Conservation (phyloP, 2,329 filamentous ascomycete species). For the Dendryphion nanum region DNA sequence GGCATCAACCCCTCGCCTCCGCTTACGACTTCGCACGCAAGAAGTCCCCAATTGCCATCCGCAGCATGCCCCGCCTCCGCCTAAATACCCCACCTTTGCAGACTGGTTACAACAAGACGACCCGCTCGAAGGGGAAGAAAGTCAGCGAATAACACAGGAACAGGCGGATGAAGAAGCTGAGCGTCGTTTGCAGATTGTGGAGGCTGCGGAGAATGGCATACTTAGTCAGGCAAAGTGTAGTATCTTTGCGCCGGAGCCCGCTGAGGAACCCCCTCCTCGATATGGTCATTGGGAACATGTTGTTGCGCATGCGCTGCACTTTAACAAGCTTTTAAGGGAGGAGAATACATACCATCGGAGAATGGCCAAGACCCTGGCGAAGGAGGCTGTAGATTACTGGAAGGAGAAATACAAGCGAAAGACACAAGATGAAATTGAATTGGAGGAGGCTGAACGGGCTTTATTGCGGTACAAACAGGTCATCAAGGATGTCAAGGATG, state of each 20-base stretch:
- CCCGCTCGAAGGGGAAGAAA: constrained; percentile 44
- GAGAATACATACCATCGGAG: constrained; percentile 77
- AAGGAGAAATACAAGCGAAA: constrained; percentile 58
- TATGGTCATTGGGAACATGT: constrained; percentile 90
- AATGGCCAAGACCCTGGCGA: constrained; percentile 76
- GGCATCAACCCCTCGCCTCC: constrained; percentile 33
- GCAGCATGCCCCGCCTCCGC: constrained; percentile 46
- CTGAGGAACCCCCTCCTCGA: constrained; percentile 72
- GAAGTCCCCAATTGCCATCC: constrained; percentile 52
- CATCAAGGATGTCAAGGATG: constrained; percentile 60
- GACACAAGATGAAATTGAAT: constrained; percentile 71
- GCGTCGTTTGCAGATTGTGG: constrained; percentile 67
- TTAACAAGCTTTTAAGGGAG: constrained; percentile 73
- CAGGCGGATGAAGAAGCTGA: constrained; percentile 60
- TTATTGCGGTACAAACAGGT: constrained; percentile 70
- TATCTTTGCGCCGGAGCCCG: constrained; percentile 69
- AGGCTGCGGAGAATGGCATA: constrained; percentile 73
- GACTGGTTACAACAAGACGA: constrained; percentile 63
- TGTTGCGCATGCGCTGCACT: constrained; percentile 73
- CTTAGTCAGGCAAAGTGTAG: constrained; percentile 70
- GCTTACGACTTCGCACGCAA: constrained; percentile 53
- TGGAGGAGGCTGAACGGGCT: constrained; percentile 69
- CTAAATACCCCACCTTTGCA: constrained; percentile 54
- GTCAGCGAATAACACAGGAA: constrained; percentile 31
- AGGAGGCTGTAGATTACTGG: constrained; percentile 76